Percentiles rank a stretch among this genome's conserved stretches.
phyloP scores from a whole-genome alignment of 345 rosid genomes.

The Brassica rapa region DNA sequence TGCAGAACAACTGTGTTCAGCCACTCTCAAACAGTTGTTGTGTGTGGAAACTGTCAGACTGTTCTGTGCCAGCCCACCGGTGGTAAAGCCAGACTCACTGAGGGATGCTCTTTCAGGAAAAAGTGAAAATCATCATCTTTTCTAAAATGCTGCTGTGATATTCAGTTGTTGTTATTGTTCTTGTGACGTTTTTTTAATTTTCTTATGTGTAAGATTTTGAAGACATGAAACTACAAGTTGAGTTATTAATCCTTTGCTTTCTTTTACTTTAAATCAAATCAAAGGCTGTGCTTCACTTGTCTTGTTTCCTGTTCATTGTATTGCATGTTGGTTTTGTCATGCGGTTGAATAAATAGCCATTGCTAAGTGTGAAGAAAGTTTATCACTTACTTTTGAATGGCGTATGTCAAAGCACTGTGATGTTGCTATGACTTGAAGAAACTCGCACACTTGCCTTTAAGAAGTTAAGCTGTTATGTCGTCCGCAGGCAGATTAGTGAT shows the following conservation, averaged over 20 bases:
- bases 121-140: constrained; percentile 33
- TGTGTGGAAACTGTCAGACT: constrained; percentile 56
- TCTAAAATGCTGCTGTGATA: constrained; percentile 1
- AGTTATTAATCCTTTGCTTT: neutral
- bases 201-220: neutral
- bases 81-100: constrained; percentile 51
- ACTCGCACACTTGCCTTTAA: neutral
- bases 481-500: neutral
- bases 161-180: neutral
- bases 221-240: constrained; percentile 4
- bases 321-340: neutral
- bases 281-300: neutral
- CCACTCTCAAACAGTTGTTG: constrained; percentile 60
- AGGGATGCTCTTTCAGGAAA: constrained; percentile 56
- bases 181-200: neutral
- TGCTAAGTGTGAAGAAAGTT: neutral
- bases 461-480: neutral
- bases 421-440: neutral
- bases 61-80: constrained; percentile 61
- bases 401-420: neutral
- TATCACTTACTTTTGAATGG: neutral
- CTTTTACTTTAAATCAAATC: neutral
- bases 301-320: neutral
- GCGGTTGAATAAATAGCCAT: neutral
- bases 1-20: constrained; percentile 58